A percentile compares a stretch with the other conserved stretches of the same genome.
Evolutionary conservation across 164 flowering plant genomes (phyloP).

Genomic region (Euptelea pleiosperma): DNA sequence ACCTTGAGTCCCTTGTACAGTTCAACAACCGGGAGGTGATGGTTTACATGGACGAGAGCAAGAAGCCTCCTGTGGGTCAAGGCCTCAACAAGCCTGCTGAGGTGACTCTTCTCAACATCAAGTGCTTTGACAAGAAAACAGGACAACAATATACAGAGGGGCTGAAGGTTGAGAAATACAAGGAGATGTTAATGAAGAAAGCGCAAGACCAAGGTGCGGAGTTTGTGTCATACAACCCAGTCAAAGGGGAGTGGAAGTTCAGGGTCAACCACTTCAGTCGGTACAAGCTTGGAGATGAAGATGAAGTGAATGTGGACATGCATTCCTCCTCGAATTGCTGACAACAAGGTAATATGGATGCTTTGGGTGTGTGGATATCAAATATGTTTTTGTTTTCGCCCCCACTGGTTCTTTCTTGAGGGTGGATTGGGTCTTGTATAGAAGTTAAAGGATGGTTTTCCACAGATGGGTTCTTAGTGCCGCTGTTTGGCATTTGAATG

Average conservation of each 20-base stretch:
- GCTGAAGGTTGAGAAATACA: slow-evolving; percentile 68
- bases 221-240: slow-evolving; percentile 74
- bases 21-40: slow-evolving; percentile 87
- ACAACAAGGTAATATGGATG: no score
- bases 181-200: slow-evolving; percentile 71
- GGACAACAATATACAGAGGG: slow-evolving; percentile 72
- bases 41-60: slow-evolving; percentile 85
- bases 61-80: slow-evolving; percentile 94
- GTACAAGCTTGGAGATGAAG: slow-evolving; percentile 46
- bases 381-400: no score
- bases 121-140: slow-evolving; percentile 81
- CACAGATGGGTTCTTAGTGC: no score
- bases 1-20: slow-evolving; percentile 76
- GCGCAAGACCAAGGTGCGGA: slow-evolving; percentile 91
- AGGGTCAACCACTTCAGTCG: slow-evolving; percentile 75
- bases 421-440: no score
- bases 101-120: slow-evolving; percentile 85
- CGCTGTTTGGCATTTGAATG: no score
- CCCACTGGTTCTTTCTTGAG: no score
- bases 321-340: no score
- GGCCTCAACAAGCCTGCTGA: slow-evolving; percentile 97
- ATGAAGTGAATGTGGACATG: no score
- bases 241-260: slow-evolving; percentile 92
- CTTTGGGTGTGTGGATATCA: no score
- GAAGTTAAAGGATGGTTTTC: no score